Conservation (phyloP, 2,329 filamentous ascomycete species). For the Aspergillus pseudonomiae region DNA sequence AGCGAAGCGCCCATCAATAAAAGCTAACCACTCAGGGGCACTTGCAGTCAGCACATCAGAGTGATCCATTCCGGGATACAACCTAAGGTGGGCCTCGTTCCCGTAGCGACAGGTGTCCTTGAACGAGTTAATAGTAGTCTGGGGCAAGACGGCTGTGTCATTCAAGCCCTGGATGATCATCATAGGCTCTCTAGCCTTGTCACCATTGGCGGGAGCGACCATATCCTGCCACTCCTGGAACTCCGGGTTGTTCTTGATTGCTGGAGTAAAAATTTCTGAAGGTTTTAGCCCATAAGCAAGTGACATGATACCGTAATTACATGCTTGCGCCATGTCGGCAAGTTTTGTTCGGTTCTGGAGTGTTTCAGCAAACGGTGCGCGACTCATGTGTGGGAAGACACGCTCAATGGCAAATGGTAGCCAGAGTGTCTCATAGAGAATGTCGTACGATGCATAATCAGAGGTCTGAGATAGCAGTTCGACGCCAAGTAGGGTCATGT, state of each 20-base stretch:
- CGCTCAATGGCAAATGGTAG: constrained; percentile 5
- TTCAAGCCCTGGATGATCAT: constrained; percentile 9
- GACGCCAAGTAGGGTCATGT: background rate
- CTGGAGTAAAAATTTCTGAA: background rate
- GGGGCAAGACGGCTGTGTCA: constrained; percentile 1
- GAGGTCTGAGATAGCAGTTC: background rate
- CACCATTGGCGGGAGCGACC: constrained; percentile 6
- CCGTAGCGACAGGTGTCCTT: constrained; percentile 4
- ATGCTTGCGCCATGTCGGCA: constrained; percentile 3
- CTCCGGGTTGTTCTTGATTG: background rate
- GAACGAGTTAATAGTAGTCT: constrained; percentile 2
- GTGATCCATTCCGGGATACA: constrained; percentile 8
- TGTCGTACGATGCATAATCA: background rate
- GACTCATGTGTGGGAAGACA: background rate
- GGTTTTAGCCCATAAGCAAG: background rate
- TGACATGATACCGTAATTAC: constrained; percentile 4
- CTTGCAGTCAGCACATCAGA: constrained; percentile 5
- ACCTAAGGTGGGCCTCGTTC: constrained; percentile 6
- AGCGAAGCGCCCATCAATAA: constrained; percentile 4
- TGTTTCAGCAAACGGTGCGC: background rate
- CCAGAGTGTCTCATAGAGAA: background rate
- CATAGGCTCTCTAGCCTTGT: constrained; percentile 1
- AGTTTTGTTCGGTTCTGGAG: constrained; percentile 3
- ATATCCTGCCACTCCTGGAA: constrained; percentile 7
- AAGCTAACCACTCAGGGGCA: constrained; percentile 6